These are phyloP conservation scores for Xylaria arbuscula DNA, from an alignment of 2,329 filamentous ascomycete genomes.

Conservation along the genomic window DNA sequence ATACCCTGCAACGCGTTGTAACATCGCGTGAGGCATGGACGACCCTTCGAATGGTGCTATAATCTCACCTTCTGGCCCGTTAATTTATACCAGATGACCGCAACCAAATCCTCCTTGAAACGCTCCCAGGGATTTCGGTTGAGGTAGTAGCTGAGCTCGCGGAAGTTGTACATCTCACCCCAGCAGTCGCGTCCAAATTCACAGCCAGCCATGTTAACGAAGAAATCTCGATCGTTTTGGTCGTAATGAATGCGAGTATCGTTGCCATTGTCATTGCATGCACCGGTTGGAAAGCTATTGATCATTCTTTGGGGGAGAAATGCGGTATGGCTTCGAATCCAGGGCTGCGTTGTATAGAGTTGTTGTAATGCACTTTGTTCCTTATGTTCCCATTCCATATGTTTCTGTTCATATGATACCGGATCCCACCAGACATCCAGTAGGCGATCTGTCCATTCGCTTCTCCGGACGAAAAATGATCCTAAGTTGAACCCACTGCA, in stretches of 20 bases:
- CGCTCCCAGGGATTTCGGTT: constrained; percentile 86
- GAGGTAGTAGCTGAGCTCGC: constrained; percentile 88
- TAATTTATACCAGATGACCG: constrained; percentile 70
- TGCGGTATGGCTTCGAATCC: constrained; percentile 87
- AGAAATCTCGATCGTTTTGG: constrained; percentile 85
- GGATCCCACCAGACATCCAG: constrained; percentile 99
- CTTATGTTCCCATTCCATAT: constrained; percentile 99
- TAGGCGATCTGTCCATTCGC: constrained; percentile 88
- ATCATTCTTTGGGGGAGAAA: constrained; percentile 93
- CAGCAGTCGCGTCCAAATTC: constrained; percentile 97
- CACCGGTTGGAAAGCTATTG: constrained; percentile 92
- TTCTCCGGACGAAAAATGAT: constrained; percentile 90
- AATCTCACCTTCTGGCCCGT: constrained; percentile 71
- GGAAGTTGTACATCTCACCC: constrained; percentile 97
- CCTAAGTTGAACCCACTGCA: constrained; percentile 96
- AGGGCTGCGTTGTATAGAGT: constrained; percentile 90
- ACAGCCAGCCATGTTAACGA: constrained; percentile 99
- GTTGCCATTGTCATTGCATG: constrained; percentile 82
- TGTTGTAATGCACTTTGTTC: constrained; percentile 96
- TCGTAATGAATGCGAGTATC: constrained; percentile 87
- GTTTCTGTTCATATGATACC: constrained; percentile 95
- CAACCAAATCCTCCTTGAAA: constrained; percentile 74
- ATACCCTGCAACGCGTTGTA: neutral
- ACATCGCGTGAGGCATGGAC: neutral
- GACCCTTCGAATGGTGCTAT: constrained; percentile 46